These are phyloP conservation scores for Cadophora sp. DNA, from an alignment of 2,329 filamentous ascomycete species.

Conservation along the genomic window DNA sequence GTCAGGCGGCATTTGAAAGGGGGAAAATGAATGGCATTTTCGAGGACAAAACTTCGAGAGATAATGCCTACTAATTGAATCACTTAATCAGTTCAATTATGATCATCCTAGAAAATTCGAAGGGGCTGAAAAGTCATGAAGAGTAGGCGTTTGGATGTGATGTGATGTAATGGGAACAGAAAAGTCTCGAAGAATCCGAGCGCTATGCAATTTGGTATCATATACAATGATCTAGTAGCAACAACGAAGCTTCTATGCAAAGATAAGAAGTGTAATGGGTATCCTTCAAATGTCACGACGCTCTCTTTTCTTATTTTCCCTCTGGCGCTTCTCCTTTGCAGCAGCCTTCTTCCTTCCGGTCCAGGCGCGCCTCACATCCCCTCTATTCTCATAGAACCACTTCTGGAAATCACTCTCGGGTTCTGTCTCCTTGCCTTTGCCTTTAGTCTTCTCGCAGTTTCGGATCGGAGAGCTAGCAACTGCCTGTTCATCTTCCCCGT, in stretches of 20 bases:
- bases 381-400: slow-evolving; percentile 72
- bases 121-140: background rate
- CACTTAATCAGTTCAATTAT: too few species aligned
- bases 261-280: background rate
- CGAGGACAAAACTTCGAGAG: background rate
- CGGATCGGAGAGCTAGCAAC: slow-evolving; percentile 30
- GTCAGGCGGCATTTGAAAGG: slow-evolving; percentile 14
- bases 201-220: slow-evolving; percentile 16
- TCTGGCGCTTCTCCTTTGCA: slow-evolving; percentile 70
- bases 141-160: background rate
- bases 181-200: background rate
- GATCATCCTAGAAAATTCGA: too few species aligned
- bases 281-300: slow-evolving; percentile 30
- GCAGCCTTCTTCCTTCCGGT: slow-evolving; percentile 67
- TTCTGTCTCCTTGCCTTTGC: slow-evolving; percentile 31
- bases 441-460: slow-evolving; percentile 27
- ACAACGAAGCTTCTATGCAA: background rate
- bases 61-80: background rate
- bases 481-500: slow-evolving; percentile 52
- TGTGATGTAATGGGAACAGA: background rate
- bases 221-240: slow-evolving; percentile 11
- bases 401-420: slow-evolving; percentile 62
- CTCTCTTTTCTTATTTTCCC: slow-evolving; percentile 64
- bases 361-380: slow-evolving; percentile 70
- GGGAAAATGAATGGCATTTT: too few species aligned